These are phyloP conservation scores for Pugionium cornutum DNA, from an alignment of 345 rosid species.

Conservation along the genomic window DNA sequence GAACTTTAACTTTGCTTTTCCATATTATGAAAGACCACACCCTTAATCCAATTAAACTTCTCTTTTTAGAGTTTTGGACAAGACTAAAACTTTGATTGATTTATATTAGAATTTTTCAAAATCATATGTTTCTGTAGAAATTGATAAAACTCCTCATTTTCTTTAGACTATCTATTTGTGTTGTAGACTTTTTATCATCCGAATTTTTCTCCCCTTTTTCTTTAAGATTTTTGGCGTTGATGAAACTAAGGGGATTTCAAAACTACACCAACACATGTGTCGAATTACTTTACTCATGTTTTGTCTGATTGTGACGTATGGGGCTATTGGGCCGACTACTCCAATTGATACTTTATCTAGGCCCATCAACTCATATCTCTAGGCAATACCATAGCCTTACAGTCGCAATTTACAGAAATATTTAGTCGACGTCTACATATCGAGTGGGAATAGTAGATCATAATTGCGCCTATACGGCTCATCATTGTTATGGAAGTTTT, in stretches of 20 bases:
- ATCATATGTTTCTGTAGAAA: constrained; percentile 19
- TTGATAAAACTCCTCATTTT: constrained; percentile 29
- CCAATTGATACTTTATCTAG: too few relatives aligned
- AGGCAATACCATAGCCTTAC: too few relatives aligned
- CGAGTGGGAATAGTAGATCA: too few relatives aligned
- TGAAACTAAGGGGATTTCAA: not conserved
- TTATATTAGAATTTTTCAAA: not conserved
- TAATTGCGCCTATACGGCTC: too few relatives aligned
- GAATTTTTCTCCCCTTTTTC: not conserved
- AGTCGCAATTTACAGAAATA: too few relatives aligned
- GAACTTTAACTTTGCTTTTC: constrained; percentile 35
- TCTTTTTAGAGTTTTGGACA: constrained; percentile 26
- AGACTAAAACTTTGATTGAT: constrained; percentile 18
- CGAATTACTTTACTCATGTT: too few relatives aligned
- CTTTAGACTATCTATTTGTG: constrained; percentile 32
- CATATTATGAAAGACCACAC: constrained; percentile 22
- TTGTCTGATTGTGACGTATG: too few relatives aligned
- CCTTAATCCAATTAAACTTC: constrained; percentile 22
- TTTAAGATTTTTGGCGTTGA: constrained; percentile 2
- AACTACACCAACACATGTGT: too few relatives aligned
- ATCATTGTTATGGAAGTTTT: not conserved
- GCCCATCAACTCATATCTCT: too few relatives aligned
- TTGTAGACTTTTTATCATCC: not conserved
- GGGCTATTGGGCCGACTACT: too few relatives aligned
- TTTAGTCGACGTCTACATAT: too few relatives aligned